Conservation (phyloP, 106 monocot genomes). For the Apostasia shenzhenica region DNA sequence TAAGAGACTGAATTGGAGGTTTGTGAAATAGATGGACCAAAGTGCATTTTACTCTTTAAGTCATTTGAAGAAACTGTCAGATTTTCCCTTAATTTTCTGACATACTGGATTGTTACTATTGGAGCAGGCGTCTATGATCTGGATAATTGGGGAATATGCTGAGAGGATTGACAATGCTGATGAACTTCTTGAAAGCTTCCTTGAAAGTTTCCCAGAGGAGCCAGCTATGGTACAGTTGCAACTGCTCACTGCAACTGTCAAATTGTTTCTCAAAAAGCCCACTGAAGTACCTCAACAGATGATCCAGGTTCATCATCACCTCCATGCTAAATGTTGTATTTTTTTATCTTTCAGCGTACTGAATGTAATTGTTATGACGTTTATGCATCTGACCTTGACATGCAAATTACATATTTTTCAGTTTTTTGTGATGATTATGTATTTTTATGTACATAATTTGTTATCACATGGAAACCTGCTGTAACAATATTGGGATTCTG, state of each 20-base stretch:
- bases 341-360: too few species aligned
- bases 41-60: too few species aligned
- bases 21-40: too few species aligned
- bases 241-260: slow-evolving; percentile 94
- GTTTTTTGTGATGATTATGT: too few species aligned
- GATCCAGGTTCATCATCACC: slow-evolving; percentile 69
- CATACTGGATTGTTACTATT: slow-evolving; percentile 5
- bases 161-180: slow-evolving; percentile 99
- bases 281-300: slow-evolving; percentile 99
- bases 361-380: too few species aligned
- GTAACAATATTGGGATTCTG: too few species aligned
- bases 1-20: too few species aligned
- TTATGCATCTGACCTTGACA: too few species aligned
- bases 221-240: slow-evolving; percentile 92
- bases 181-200: slow-evolving; percentile 97
- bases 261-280: slow-evolving; percentile 98
- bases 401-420: too few species aligned
- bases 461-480: too few species aligned
- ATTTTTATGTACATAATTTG: too few species aligned
- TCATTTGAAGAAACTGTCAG: too few species aligned
- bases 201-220: slow-evolving; percentile 95
- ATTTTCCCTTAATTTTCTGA: not conserved
- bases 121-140: slow-evolving; percentile 95
- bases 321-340: not conserved
- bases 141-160: slow-evolving; percentile 99